Percentiles rank a stretch among this genome's conserved stretches.
Evolutionary conservation across 2,329 filamentous ascomycete species (phyloP).

Genomic region (Penicillium sp.): DNA sequence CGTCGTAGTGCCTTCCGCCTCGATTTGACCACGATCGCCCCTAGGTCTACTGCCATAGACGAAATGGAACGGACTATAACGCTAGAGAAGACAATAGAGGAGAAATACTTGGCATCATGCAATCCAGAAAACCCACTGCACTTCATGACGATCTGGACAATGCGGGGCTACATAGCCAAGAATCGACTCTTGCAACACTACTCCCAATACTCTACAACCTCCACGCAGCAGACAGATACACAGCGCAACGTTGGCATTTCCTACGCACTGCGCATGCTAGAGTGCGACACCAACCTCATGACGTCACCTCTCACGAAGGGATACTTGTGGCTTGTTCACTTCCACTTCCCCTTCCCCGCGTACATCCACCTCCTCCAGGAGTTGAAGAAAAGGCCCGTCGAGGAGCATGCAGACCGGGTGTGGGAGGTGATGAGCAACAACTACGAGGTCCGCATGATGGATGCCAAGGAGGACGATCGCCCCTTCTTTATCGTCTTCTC

Average conservation of each 20-base stretch:
- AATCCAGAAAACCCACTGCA: not conserved
- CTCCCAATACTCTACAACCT: not conserved
- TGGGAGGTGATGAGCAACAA: not conserved
- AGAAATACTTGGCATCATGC: not conserved
- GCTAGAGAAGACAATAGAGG: not conserved
- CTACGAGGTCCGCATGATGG: not conserved
- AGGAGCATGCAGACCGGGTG: not conserved
- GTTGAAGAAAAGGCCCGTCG: not conserved
- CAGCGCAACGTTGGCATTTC: not conserved
- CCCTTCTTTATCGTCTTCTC: not conserved
- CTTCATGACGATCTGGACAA: not conserved
- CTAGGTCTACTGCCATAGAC: not conserved
- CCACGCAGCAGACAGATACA: not conserved
- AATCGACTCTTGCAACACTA: not conserved
- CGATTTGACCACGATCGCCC: not conserved
- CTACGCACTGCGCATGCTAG: not conserved
- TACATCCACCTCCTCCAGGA: not conserved
- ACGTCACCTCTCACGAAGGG: not conserved
- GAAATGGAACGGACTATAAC: accelerated
- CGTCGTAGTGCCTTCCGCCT: not conserved
- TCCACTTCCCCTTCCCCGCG: not conserved
- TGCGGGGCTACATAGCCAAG: not conserved
- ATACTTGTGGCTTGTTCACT: not conserved
- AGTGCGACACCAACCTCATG: not conserved
- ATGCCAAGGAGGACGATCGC: not conserved